These are phyloP conservation scores for Geosmithia putterillii DNA, from an alignment of 2,329 filamentous ascomycete species.

Conservation along the genomic window DNA sequence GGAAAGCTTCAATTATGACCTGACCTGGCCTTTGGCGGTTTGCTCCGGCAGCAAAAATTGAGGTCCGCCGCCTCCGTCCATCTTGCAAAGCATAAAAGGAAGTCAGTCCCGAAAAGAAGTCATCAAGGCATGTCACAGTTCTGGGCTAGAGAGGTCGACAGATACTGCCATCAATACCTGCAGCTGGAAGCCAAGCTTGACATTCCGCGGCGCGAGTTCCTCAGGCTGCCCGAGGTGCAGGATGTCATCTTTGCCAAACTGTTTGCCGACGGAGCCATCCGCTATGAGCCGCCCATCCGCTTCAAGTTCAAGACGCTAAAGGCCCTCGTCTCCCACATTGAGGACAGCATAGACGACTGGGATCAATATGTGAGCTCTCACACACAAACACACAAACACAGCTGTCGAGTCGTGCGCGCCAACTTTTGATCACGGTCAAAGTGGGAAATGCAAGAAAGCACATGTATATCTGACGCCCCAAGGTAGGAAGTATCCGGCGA, in stretches of 20 bases:
- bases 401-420: background rate
- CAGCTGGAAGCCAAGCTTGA: constrained; percentile 57
- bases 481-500: constrained; percentile 70
- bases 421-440: background rate
- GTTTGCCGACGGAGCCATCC: constrained; percentile 46
- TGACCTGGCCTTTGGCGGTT: too few relatives aligned
- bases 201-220: constrained; percentile 45
- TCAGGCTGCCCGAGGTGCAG: constrained; percentile 53
- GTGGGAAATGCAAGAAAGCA: background rate
- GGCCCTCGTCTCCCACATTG: constrained; percentile 55
- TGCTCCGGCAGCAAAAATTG: too few relatives aligned
- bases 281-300: constrained; percentile 48
- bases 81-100: too few relatives aligned
- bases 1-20: background rate
- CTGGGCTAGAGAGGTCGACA: constrained; percentile 16
- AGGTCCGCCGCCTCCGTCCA: too few relatives aligned
- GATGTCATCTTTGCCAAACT: constrained; percentile 51
- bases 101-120: too few relatives aligned
- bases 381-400: too few relatives aligned
- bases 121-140: background rate
- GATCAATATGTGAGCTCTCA: constrained; percentile 66
- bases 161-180: constrained; percentile 65
- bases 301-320: constrained; percentile 68
- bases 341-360: constrained; percentile 65
- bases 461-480: constrained; percentile 11